Evolutionary conservation across 1,139 yeast genomes (phyloP).

Genomic region (Blastobotrys indianensis): DNA sequence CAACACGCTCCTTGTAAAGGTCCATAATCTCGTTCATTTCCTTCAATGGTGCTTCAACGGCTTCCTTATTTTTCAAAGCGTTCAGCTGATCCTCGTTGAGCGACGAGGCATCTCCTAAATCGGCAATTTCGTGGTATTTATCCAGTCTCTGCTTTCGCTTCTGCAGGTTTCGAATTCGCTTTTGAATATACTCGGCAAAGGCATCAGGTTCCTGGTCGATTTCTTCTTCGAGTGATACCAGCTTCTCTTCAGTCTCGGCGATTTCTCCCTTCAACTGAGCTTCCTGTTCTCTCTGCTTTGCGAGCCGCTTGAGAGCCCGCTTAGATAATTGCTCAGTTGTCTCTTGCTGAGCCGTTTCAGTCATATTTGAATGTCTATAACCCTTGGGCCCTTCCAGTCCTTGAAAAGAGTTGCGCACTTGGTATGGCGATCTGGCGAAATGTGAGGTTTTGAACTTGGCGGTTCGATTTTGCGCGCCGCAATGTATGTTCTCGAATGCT

Average conservation of each 20-base stretch:
- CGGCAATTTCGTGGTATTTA: constrained; percentile 31
- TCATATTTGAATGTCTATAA: background rate
- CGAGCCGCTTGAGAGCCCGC: constrained; percentile 20
- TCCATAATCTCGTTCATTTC: constrained; percentile 31
- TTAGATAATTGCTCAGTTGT: constrained; percentile 15
- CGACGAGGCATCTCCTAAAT: constrained; percentile 19
- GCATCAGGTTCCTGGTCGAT: constrained; percentile 20
- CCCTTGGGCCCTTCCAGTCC: too few relatives aligned
- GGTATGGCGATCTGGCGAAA: too few relatives aligned
- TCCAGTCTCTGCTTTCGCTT: constrained; percentile 35
- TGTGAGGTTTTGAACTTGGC: too few relatives aligned
- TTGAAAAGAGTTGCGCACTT: too few relatives aligned
- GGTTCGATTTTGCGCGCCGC: too few relatives aligned
- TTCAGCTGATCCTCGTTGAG: constrained; percentile 36
- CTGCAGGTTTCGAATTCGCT: constrained; percentile 35
- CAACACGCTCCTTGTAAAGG: constrained; percentile 22
- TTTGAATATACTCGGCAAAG: constrained; percentile 29
- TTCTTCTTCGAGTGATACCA: constrained; percentile 7
- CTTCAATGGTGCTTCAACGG: constrained; percentile 35
- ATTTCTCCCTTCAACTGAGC: background rate
- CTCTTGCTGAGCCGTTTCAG: background rate
- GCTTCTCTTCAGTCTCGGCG: constrained; percentile 8
- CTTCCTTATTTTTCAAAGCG: constrained; percentile 31
- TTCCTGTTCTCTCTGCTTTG: constrained; percentile 13
- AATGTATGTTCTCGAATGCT: too few relatives aligned